phyloP scores from a whole-genome alignment of 139 green algal species.

The Chlamydomonas schloesseri region DNA sequence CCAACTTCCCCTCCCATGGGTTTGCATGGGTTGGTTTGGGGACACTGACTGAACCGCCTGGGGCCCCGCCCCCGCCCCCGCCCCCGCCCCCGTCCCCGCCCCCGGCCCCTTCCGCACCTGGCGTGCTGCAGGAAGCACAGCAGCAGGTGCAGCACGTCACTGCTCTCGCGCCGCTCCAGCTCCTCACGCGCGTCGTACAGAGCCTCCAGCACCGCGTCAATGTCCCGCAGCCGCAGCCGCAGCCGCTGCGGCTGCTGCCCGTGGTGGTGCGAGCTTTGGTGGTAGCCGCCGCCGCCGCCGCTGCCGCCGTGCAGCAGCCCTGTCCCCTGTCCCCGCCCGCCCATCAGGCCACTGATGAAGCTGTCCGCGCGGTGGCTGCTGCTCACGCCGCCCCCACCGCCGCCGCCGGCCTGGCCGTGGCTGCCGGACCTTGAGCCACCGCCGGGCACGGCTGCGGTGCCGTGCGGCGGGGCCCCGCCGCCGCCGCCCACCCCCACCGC shows the following conservation, averaged over 20 bases:
- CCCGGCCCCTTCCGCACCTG: conserved; percentile 52
- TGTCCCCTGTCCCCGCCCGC: neutral
- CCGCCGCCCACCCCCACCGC: too few relatives aligned
- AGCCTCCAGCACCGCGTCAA: conserved; percentile 70
- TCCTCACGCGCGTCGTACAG: conserved; percentile 61
- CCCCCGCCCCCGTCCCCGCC: neutral
- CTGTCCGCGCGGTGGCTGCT: neutral
- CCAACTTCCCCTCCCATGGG: too few relatives aligned
- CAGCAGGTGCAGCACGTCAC: conserved; percentile 77
- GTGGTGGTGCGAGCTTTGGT: neutral
- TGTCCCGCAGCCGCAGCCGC: conserved; percentile 45
- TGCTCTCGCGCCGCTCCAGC: conserved; percentile 66
- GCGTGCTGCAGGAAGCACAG: conserved; percentile 83
- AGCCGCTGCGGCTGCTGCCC: neutral
- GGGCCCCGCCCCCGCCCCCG: neutral
- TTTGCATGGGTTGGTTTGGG: too few relatives aligned
- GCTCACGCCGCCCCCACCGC: neutral
- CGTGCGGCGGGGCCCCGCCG: too few relatives aligned
- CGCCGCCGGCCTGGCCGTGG: too few relatives aligned
- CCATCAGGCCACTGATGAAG: neutral
- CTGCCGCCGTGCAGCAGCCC: neutral
- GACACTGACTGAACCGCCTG: too few relatives aligned
- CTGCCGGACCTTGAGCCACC: neutral
- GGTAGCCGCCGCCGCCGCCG: neutral
- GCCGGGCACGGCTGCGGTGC: too few relatives aligned